A percentile compares a stretch with the other conserved stretches of the same genome.
Evolutionary conservation across 768 basidiomycete genomes (phyloP).

Genomic region (Kwoniella dendrophila): DNA sequence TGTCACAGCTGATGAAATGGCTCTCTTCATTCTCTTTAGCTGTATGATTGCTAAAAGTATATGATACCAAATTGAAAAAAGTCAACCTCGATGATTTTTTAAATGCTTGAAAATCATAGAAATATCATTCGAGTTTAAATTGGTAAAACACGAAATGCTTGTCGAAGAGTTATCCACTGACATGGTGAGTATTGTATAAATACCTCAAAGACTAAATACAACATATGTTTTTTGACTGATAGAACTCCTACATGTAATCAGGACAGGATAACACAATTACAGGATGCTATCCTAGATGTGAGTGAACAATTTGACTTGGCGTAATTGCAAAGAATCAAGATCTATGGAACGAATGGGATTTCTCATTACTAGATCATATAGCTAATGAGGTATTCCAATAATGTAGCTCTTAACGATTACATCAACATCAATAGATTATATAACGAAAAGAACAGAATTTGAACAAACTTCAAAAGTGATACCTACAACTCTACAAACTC

Average conservation of each 20-base stretch:
- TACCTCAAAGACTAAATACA: not conserved
- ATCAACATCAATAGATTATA: constrained; percentile 50
- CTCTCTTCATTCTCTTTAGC: not conserved
- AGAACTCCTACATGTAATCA: not conserved
- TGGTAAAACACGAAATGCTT: constrained; percentile 40
- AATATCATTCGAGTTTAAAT: not conserved
- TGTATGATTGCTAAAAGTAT: no score
- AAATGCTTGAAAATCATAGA: no score
- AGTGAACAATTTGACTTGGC: constrained; percentile 10
- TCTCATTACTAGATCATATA: no score
- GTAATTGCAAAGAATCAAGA: no score
- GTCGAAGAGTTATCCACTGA: constrained; percentile 53
- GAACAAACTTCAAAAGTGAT: constrained; percentile 40
- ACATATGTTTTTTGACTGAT: not conserved
- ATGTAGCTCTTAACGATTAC: constrained; percentile 47
- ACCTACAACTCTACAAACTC: constrained; percentile 34
- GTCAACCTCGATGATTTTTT: constrained; percentile 4
- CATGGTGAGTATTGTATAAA: constrained; percentile 36
- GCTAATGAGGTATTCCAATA: not conserved
- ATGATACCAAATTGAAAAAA: no score
- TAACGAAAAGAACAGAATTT: constrained; percentile 46
- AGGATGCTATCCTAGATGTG: constrained; percentile 53
- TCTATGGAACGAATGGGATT: no score
- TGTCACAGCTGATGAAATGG: no score
- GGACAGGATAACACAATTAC: constrained; percentile 54